Evolutionary conservation across 371 early-diverging fungal genomes (phyloP).

Genomic region (Mucor sp.): DNA sequence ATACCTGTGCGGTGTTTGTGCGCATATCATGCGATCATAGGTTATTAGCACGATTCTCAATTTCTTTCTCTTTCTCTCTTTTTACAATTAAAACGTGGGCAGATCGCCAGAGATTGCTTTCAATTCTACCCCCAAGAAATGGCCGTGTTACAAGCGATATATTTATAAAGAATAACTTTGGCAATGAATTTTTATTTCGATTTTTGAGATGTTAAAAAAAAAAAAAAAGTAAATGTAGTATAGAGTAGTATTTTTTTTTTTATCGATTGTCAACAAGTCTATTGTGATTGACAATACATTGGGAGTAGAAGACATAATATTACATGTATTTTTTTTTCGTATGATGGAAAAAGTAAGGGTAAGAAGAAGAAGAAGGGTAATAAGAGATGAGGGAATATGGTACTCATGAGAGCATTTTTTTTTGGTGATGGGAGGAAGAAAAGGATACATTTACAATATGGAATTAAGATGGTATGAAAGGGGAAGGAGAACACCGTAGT

Average conservation of each 20-base stretch:
- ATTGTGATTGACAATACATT: constrained; percentile 6
- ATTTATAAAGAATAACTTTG: background rate
- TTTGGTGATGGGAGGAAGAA: background rate
- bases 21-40: constrained; percentile 28
- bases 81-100: constrained; percentile 21
- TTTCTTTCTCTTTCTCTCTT: background rate
- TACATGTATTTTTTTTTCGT: background rate
- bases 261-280: constrained; percentile 8
- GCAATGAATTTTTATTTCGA: background rate
- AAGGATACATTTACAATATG: constrained; percentile 12
- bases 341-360: constrained; percentile 6
- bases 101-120: constrained; percentile 26
- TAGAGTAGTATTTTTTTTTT: constrained; percentile 3
- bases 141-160: background rate
- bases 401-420: background rate
- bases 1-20: constrained; percentile 22
- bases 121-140: background rate
- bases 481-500: background rate
- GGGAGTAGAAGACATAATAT: background rate
- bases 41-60: background rate
- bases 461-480: constrained; percentile 1
- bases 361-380: background rate
- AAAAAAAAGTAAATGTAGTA: constrained; percentile 1
- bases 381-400: background rate
- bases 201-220: constrained; percentile 1